phyloP scores from a whole-genome alignment of 768 basidiomycete species.

The Amanita inopinata region DNA sequence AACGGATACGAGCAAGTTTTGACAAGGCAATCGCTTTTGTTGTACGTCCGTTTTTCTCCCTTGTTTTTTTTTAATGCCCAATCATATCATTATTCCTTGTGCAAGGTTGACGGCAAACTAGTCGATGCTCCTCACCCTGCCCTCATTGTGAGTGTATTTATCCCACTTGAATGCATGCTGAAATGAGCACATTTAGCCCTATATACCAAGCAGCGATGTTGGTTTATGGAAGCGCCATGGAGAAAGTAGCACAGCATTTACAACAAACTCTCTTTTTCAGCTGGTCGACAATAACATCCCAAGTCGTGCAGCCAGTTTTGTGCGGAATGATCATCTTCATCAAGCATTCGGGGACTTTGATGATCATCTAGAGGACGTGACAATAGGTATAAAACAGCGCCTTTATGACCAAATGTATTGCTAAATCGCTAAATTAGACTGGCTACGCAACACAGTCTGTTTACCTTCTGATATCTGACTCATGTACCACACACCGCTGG shows the following conservation, averaged over 20 bases:
- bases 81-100: too few relatives aligned
- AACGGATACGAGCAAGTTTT: slow-evolving; percentile 44
- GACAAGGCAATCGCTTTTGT: slow-evolving; percentile 58
- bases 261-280: slow-evolving; percentile 33
- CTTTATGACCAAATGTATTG: slow-evolving; percentile 11
- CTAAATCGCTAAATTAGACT: slow-evolving; percentile 21
- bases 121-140: slow-evolving; percentile 4
- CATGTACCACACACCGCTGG: background rate
- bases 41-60: slow-evolving; percentile 28
- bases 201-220: slow-evolving; percentile 28
- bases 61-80: background rate
- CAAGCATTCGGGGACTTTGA: slow-evolving; percentile 70
- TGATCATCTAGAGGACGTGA: slow-evolving; percentile 71
- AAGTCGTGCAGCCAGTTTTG: slow-evolving; percentile 34
- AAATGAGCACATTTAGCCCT: slow-evolving; percentile 31
- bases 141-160: slow-evolving; percentile 6
- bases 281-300: slow-evolving; percentile 38
- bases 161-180: background rate
- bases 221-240: slow-evolving; percentile 40
- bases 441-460: slow-evolving; percentile 32
- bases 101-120: slow-evolving; percentile 4
- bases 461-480: slow-evolving; percentile 19
- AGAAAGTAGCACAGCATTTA: slow-evolving; percentile 31
- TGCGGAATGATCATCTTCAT: slow-evolving; percentile 41
- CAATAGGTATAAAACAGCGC: slow-evolving; percentile 31